Percentiles rank a stretch among this genome's conserved stretches.
phyloP scores from a whole-genome alignment of 257 asterid genomes.

The Salvia hispanica region DNA sequence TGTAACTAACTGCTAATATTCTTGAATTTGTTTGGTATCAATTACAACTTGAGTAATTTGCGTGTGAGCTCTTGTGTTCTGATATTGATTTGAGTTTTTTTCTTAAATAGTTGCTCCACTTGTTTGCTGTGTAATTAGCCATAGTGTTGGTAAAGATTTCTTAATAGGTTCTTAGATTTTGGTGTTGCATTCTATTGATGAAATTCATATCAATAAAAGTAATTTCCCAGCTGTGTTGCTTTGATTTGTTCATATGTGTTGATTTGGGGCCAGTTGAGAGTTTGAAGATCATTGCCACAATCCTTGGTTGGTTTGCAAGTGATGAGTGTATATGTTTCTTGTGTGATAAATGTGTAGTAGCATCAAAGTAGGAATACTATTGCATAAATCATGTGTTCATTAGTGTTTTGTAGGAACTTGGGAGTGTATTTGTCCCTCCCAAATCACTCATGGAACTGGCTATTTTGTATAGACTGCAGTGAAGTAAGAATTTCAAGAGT shows the following conservation, averaged over 20 bases:
- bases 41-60: background rate
- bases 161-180: background rate
- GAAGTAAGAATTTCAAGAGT: background rate
- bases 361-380: background rate
- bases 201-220: background rate
- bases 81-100: constrained; percentile 2
- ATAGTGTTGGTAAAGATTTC: background rate
- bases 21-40: background rate
- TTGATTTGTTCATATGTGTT: no score
- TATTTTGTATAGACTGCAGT: background rate
- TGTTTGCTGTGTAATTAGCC: background rate
- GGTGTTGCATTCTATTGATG: constrained; percentile 20
- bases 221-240: no score
- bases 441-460: no score
- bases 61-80: constrained; percentile 1
- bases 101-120: constrained; percentile 8
- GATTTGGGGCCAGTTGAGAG: background rate
- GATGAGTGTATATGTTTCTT: background rate
- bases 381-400: background rate
- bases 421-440: background rate
- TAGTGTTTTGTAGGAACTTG: constrained; percentile 24
- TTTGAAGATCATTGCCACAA: background rate
- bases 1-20: background rate
- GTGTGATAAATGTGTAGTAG: constrained; percentile 6
- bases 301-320: constrained; percentile 8